Evolutionary conservation across 352 stramenopile species (phyloP), one percentile per base, ranked within the genome.

Genomic region (Phytophthora uliginosa): DNA sequence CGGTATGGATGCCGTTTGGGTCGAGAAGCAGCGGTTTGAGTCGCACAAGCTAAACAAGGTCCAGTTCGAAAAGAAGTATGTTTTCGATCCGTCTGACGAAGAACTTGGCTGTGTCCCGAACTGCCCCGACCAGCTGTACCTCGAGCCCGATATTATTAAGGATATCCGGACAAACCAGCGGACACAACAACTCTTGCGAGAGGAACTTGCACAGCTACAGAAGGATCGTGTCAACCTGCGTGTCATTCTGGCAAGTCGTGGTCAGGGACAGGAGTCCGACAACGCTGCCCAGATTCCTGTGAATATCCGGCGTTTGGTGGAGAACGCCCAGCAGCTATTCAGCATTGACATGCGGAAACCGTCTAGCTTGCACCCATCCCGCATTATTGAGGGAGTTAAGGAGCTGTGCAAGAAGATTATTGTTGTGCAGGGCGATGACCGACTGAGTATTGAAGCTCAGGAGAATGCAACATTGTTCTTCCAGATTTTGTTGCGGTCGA

Each of bases 1-100:
- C 79, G 98, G 98, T 59, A 99, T 99, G 98, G 98, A 99, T 87
- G 98, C 96, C 5, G 96, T 99, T n/a, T 99, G 97, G 95, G 99
- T 99, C 54, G 98, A 99, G 78, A 98, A 99, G 59, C 98, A 99
- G 84, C 88, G 84, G 42, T 98, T 99, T 51, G 86, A 98, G 59
- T 93, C 90, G 3, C 93, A 95, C 66, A 77, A 77, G 63, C 73
- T 99, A 56, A 97, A 97, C 57, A 98, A 98, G 69, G 76, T 77
- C 15, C 83, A 99, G 58, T 99, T 99, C 72, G 94, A 99, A 54
- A 85, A 93, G 71, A 97, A 94, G 36, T 99, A 97, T 71, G 76
- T 97, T 12, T 89, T 99, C 36, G 93, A 99, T 70, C 86, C 91
- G n/a, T 88, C 88, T n/a, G 95, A 97, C 60, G 91, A 98, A 57